Conservation (phyloP, 768 basidiomycete genomes). For the Leccinum longicurvipes region DNA sequence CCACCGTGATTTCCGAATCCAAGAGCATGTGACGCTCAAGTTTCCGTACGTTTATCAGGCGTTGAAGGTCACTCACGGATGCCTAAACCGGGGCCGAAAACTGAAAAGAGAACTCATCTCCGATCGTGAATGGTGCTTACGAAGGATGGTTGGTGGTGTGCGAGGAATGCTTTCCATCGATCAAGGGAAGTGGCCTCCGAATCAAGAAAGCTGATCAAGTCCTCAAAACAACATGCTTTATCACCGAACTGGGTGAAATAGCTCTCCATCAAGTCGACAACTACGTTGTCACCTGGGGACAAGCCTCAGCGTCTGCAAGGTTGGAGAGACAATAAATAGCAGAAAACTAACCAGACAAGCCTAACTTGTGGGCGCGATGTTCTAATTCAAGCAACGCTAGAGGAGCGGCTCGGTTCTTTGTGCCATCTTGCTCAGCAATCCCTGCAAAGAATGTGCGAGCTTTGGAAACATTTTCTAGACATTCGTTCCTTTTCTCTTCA, state of each 20-base stretch:
- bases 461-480: constrained; percentile 38
- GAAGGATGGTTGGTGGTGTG: constrained; percentile 43
- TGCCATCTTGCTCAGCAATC: constrained; percentile 63
- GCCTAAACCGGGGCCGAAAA: constrained; percentile 35
- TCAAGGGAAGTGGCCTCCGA: constrained; percentile 46
- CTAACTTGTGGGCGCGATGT: constrained; percentile 49
- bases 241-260: constrained; percentile 75
- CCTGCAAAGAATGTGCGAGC: constrained; percentile 50
- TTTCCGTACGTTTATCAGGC: constrained; percentile 73
- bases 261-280: constrained; percentile 51
- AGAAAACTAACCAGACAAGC: constrained; percentile 39
- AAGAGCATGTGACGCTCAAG: constrained; percentile 60
- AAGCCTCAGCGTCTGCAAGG: constrained; percentile 2
- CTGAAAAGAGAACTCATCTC: constrained; percentile 17
- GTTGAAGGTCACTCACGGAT: constrained; percentile 53
- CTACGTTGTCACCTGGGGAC: constrained; percentile 40
- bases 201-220: constrained; percentile 64
- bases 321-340: not conserved
- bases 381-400: constrained; percentile 78
- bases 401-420: constrained; percentile 68
- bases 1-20: constrained; percentile 47
- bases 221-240: constrained; percentile 87
- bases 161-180: constrained; percentile 55
- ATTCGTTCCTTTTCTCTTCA: constrained; percentile 38
- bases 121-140: constrained; percentile 36